Base-by-base conservation (phyloP, 176 grass and related monocot species). In the Cymbopogon citratus region DNA sequence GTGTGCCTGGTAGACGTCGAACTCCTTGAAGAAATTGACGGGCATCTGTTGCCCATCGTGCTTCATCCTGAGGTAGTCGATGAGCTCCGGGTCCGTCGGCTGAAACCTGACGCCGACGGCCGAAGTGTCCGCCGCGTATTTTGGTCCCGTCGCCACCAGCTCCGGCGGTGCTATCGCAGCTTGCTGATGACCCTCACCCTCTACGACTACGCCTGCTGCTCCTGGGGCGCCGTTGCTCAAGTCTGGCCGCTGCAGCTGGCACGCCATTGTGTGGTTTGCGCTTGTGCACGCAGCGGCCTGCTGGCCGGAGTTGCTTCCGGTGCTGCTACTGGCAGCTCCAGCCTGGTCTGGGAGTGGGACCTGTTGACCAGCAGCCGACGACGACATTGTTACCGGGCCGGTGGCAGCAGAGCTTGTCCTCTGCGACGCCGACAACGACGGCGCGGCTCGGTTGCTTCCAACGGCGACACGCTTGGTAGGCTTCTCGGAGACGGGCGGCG, bases 1-100 rank as follows among this genome's bases (percentile, higher is more conserved):
- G 16, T 80, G 16, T 9, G 25, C 38, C 1, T 80, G 10, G 71
- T 66, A 85, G 13, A 85, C 71, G 39, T 85, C 5, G 24, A 70
- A 41, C 0, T 62, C 63, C 23, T 69, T 63, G 82, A 89, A 40
- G 87, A 76, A 63, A 29, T 52, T 16, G n/a, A 80, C 82, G 0
- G 87, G 76, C 70, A 81, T 29, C 18, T 19, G 1, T 8, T 18
- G 23, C 63, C 63, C 5, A 8, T 70, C 23, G 52, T 85, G 75
- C 51, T 89, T 89, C 13, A 7, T 5, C 29, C 3, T 23, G 12
- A 89, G 81, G 71, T 5, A 85, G 28, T 2, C 6, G 51, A 89
- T 75, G 48, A 85, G 7, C 52, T 89, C 63, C 18, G 16, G 12
- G 69, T 48, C 23, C 25, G 11, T 43, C 9, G 87, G 87, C 0